Evolutionary conservation across 2,329 filamentous ascomycete species (phyloP).

Genomic region (Iodosphaeria phyllophila): DNA sequence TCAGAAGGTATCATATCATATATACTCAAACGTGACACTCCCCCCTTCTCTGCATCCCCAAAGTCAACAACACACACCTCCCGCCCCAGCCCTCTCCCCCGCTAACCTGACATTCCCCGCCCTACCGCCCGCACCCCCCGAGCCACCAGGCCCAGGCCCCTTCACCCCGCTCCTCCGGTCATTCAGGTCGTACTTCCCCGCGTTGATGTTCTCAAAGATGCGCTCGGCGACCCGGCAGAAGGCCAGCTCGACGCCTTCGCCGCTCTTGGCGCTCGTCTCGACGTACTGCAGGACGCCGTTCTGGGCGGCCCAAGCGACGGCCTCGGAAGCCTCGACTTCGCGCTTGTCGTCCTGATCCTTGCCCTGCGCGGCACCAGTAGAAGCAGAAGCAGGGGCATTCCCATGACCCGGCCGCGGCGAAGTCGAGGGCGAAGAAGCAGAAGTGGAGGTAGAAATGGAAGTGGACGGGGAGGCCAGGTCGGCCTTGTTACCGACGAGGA

Average conservation of each 20-base stretch:
- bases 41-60: too few relatives aligned
- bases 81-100: too few relatives aligned
- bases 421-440: too few relatives aligned
- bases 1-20: too few relatives aligned
- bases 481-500: constrained; percentile 88
- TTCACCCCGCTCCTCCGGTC: constrained; percentile 87
- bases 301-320: constrained; percentile 68
- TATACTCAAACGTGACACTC: too few relatives aligned
- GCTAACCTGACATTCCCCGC: too few relatives aligned
- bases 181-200: constrained; percentile 84
- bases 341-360: constrained; percentile 26
- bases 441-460: too few relatives aligned
- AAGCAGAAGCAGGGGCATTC: too few relatives aligned
- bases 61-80: too few relatives aligned
- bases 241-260: constrained; percentile 81
- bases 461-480: too few relatives aligned
- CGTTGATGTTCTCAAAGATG: constrained; percentile 94
- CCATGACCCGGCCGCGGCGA: too few relatives aligned
- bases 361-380: constrained; percentile 17
- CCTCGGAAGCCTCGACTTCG: constrained; percentile 67
- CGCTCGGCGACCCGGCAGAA: constrained; percentile 87
- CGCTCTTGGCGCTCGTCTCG: constrained; percentile 90
- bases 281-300: constrained; percentile 89
- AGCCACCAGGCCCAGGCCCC: constrained; percentile 38
- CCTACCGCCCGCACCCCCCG: too few relatives aligned